phyloP scores from a whole-genome alignment of 164 flowering plant species.

The Aristolochia contorta region DNA sequence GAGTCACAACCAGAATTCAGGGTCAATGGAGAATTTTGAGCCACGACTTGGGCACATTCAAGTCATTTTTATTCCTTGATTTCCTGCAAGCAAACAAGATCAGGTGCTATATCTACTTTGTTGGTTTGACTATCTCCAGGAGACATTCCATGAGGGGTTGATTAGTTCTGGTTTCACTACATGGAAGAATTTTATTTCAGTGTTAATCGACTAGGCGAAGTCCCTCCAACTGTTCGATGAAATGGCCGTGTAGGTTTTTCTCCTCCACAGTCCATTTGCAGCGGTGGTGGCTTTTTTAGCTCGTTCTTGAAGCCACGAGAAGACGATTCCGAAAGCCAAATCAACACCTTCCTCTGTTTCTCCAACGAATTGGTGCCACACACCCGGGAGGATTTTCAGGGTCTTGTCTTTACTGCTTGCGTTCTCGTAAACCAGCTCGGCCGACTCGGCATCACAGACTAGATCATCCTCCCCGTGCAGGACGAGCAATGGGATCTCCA shows the following conservation, averaged over 20 bases:
- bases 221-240: not conserved
- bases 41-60: too few relatives aligned
- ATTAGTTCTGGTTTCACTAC: not conserved
- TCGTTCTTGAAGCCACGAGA: slow-evolving; percentile 25
- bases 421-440: slow-evolving; percentile 18
- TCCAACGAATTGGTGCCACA: slow-evolving; percentile 41
- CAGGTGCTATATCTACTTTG: not conserved
- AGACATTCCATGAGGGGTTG: not conserved
- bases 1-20: too few relatives aligned
- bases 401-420: slow-evolving; percentile 29
- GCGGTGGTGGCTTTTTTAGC: slow-evolving; percentile 8
- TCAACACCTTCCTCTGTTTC: slow-evolving; percentile 28
- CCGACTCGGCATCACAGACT: slow-evolving; percentile 23
- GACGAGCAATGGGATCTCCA: slow-evolving; percentile 29
- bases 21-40: too few relatives aligned
- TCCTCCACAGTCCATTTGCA: not conserved
- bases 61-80: not conserved
- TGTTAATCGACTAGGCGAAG: too few relatives aligned
- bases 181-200: not conserved
- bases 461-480: slow-evolving; percentile 34
- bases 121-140: not conserved
- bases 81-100: not conserved
- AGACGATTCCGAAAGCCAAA: slow-evolving; percentile 20
- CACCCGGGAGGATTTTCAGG: slow-evolving; percentile 26
- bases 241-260: not conserved